phyloP scores from a whole-genome alignment of 441 rosid species.

The Gossypium davidsonii region DNA sequence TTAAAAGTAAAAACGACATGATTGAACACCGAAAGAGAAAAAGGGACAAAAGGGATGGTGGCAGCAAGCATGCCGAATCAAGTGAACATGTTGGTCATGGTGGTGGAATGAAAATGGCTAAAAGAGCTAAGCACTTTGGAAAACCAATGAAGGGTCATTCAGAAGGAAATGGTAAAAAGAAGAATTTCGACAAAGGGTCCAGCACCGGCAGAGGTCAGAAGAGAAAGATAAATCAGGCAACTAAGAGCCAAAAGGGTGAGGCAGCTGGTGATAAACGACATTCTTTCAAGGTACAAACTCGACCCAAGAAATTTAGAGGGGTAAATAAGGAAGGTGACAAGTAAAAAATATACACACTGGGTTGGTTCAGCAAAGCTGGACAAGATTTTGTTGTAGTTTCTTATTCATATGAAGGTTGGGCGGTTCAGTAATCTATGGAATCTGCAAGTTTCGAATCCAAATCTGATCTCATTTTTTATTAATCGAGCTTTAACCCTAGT shows the following conservation, averaged over 20 bases:
- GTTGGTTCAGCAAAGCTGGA: neutral
- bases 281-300: constrained; percentile 16
- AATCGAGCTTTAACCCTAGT: too few species aligned
- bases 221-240: constrained; percentile 13
- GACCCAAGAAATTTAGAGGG: constrained; percentile 14
- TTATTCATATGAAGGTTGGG: neutral
- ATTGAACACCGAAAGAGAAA: constrained; percentile 30
- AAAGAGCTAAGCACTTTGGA: constrained; percentile 13
- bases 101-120: constrained; percentile 17
- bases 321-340: neutral
- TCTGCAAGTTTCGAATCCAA: neutral
- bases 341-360: neutral
- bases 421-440: neutral
- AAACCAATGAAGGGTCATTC: constrained; percentile 16
- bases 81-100: constrained; percentile 10
- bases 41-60: constrained; percentile 21
- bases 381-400: neutral
- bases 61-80: neutral
- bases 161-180: constrained; percentile 13
- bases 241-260: constrained; percentile 10
- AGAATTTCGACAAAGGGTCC: constrained; percentile 16
- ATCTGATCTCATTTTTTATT: too few species aligned
- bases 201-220: constrained; percentile 7
- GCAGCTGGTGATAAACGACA: constrained; percentile 15
- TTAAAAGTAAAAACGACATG: constrained; percentile 10